A percentile compares a stretch with the other conserved stretches of the same genome.
phyloP scores from a whole-genome alignment of 2,329 filamentous ascomycete species.

The Venturiaceae sp. region DNA sequence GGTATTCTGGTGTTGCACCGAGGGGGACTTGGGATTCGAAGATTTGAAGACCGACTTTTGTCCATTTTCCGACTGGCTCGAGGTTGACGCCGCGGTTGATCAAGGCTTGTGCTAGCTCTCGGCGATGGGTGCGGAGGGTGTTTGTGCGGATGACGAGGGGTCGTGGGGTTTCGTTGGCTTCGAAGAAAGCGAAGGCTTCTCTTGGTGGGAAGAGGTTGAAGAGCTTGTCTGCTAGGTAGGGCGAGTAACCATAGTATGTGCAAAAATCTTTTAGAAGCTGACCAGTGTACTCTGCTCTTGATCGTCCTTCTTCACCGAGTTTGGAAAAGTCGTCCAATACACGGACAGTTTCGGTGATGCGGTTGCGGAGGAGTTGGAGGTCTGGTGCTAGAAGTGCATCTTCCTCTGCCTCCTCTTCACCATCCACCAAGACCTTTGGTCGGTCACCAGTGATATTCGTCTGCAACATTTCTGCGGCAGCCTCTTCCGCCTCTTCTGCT shows the following conservation, averaged over 20 bases:
- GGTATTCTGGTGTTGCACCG: constrained; percentile 93
- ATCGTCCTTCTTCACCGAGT: constrained; percentile 68
- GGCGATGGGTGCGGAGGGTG: constrained; percentile 67
- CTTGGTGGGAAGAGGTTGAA: constrained; percentile 84
- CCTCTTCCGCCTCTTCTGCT: constrained; percentile 71
- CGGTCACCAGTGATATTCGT: constrained; percentile 83
- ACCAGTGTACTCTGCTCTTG: constrained; percentile 76
- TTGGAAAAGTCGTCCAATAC: constrained; percentile 83
- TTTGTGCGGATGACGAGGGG: constrained; percentile 96
- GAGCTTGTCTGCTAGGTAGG: constrained; percentile 91
- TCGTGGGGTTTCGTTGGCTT: constrained; percentile 91
- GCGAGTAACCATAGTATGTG: constrained; percentile 92
- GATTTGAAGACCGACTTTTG: constrained; percentile 91
- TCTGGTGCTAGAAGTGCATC: constrained; percentile 66
- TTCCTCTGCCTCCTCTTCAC: constrained; percentile 51
- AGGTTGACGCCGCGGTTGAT: constrained; percentile 95
- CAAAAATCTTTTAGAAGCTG: constrained; percentile 88
- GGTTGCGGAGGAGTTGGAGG: constrained; percentile 74
- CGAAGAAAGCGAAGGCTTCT: constrained; percentile 96
- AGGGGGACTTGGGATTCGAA: constrained; percentile 84
- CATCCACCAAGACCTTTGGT: constrained; percentile 54
- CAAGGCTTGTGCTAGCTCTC: constrained; percentile 81
- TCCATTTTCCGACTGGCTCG: constrained; percentile 97
- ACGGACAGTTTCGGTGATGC: constrained; percentile 88
- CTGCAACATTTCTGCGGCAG: constrained; percentile 78